Evolutionary conservation across 2,329 filamentous ascomycete genomes (phyloP).

Genomic region (Apiospora koreana): DNA sequence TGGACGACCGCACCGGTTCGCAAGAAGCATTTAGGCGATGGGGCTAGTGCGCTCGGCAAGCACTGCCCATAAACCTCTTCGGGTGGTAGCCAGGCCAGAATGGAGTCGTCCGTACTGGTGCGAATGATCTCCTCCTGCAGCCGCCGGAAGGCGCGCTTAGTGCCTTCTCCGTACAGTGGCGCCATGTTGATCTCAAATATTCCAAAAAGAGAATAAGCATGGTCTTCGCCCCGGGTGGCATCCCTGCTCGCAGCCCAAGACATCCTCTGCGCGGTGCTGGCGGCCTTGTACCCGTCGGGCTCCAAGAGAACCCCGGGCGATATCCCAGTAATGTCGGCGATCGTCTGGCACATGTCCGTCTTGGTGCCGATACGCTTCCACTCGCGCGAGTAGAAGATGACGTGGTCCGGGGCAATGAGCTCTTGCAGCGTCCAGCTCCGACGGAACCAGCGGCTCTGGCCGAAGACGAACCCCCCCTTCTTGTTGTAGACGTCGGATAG

Average conservation of each 20-base stretch:
- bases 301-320: neutral
- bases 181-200: slow-evolving; percentile 21
- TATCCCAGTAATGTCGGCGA: slow-evolving; percentile 7
- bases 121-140: slow-evolving; percentile 20
- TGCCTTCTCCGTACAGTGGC: slow-evolving; percentile 18
- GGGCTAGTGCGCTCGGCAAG: neutral
- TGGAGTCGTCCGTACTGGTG: slow-evolving; percentile 8
- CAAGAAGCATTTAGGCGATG: neutral
- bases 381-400: neutral
- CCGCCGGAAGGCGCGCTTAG: slow-evolving; percentile 18
- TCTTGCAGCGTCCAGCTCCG: slow-evolving; percentile 12
- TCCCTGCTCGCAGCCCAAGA: slow-evolving; percentile 17
- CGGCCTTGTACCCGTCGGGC: neutral
- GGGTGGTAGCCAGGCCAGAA: slow-evolving; percentile 4
- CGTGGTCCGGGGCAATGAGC: slow-evolving; percentile 4
- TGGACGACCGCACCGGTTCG: neutral
- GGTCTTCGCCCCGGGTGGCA: slow-evolving; percentile 19
- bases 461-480: neutral
- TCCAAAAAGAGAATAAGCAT: slow-evolving; percentile 20
- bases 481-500: neutral
- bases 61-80: neutral
- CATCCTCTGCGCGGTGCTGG: slow-evolving; percentile 11
- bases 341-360: neutral
- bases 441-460: slow-evolving; percentile 5
- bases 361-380: slow-evolving; percentile 9